Evolutionary conservation across 768 basidiomycete genomes (phyloP), one percentile per base, ranked within the genome.

Genomic region (Tricholoma sp.): DNA sequence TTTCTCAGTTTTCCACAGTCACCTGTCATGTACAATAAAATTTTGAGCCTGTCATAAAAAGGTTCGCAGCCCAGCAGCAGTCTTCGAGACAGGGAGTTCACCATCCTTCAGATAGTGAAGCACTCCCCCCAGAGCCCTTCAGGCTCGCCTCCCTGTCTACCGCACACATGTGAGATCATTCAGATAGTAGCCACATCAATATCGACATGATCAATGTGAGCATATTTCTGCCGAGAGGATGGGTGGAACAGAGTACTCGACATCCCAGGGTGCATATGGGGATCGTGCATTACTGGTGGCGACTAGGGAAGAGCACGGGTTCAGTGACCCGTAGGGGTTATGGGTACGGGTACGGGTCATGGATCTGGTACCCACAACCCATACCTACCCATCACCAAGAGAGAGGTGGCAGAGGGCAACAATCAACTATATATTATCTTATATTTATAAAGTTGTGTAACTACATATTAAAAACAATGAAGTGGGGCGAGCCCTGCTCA

Each of bases 1-100:
- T 31, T 61, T 63, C 8, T 63, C 55, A 0, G 46, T 46, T 3
- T 31, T n/a, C 65, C 64, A 70, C 0, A 72, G 53, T 0, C 59
- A 27, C 4, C 60, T 52, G 19, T 66, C 59, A 18, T 62, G 56
- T 2, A 67, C 16, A 16, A 69, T 63, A 52, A 62, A 57, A 27
- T 64, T 69, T 0, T 35, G 21, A 1, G 46, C 35, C 3, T 10
- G 14, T 21, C 45, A 16, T 9, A 58, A 14, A 34, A 58, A 58
- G 6, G 19, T 6, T 1, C 12, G 11, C n/a, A 21, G 39, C 8
- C 21, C 21, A 49, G 16, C 29, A 3, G 41, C 10, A 9, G 43
- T 31, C 2, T 14, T 35, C 11, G 3, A 51, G 5, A 37, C 35
- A 18, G 35, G 34, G 9, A 51, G 21, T 4, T 24, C 9, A 21